A percentile compares a stretch with the other conserved stretches of the same genome.
Evolutionary conservation across 495 filamentous ascomycete genomes (phyloP).

Genomic region (Hypoxylon cercidicola): DNA sequence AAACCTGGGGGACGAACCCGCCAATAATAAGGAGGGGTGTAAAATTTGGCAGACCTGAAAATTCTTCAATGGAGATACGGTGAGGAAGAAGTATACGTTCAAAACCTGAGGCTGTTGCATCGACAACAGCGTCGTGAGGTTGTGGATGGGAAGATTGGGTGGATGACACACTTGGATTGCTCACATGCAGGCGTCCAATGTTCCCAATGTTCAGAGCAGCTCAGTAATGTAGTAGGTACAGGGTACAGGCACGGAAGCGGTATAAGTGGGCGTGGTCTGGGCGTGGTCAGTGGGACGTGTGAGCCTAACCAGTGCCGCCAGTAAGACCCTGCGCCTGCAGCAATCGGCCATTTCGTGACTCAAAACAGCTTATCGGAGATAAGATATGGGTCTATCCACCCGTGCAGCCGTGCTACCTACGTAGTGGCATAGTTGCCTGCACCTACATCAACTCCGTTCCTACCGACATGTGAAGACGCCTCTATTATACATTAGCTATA

Average conservation of each 20-base stretch:
- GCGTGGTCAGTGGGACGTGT: background rate
- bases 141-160: slow-evolving; percentile 31
- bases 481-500: background rate
- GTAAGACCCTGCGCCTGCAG: slow-evolving; percentile 13
- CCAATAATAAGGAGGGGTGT: slow-evolving; percentile 27
- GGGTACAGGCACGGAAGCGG: slow-evolving; percentile 36
- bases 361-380: slow-evolving; percentile 33
- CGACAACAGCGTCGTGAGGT: slow-evolving; percentile 22
- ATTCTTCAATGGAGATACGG: slow-evolving; percentile 20
- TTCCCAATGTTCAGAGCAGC: slow-evolving; percentile 17
- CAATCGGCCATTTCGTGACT: slow-evolving; percentile 13
- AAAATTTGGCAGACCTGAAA: slow-evolving; percentile 2
- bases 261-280: too few relatives aligned
- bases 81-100: slow-evolving; percentile 20
- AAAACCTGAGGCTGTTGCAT: slow-evolving; percentile 22
- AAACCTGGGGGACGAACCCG: slow-evolving; percentile 6
- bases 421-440: slow-evolving; percentile 26
- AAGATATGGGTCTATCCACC: slow-evolving; percentile 15
- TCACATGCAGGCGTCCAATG: slow-evolving; percentile 43
- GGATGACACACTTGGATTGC: slow-evolving; percentile 22
- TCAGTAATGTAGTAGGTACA: background rate
- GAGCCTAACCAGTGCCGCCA: slow-evolving; percentile 4
- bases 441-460: background rate
- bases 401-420: background rate
- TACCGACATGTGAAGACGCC: background rate